phyloP scores from a whole-genome alignment of 352 stramenopile species.

The Poterioochromonas sp. region DNA sequence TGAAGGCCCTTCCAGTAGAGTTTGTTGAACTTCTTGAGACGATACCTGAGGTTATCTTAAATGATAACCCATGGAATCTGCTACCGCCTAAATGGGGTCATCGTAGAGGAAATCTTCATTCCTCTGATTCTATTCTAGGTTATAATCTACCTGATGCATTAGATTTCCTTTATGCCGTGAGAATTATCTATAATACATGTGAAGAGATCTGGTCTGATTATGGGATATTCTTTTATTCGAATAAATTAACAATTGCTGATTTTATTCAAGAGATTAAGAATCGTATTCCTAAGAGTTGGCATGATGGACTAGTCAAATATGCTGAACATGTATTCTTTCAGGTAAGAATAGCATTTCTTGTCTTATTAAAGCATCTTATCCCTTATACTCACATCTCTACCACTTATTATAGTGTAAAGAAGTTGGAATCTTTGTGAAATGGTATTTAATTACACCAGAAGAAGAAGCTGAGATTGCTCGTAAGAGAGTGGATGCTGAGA shows the following conservation, averaged over 20 bases:
- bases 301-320: conserved; percentile 19
- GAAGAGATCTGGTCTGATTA: conserved; percentile 19
- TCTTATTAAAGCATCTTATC: neutral
- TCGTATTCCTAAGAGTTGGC: conserved; percentile 18
- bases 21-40: conserved; percentile 25
- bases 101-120: neutral
- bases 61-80: conserved; percentile 12
- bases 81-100: conserved; percentile 19
- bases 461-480: neutral
- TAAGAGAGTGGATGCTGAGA: neutral
- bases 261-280: conserved; percentile 16
- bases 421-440: conserved; percentile 1
- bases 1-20: conserved; percentile 31
- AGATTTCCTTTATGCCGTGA: conserved; percentile 20
- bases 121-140: conserved; percentile 3
- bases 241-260: neutral
- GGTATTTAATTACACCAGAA: neutral
- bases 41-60: neutral
- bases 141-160: conserved; percentile 19
- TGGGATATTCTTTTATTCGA: conserved; percentile 18
- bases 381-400: neutral
- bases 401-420: conserved; percentile 2
- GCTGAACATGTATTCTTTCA: conserved; percentile 24
- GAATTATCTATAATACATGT: conserved; percentile 3
- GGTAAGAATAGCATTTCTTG: neutral